A percentile compares a stretch with the other conserved stretches of the same genome.
Evolutionary conservation across 352 stramenopile species (phyloP).

Genomic region (Peronospora tabacina): DNA sequence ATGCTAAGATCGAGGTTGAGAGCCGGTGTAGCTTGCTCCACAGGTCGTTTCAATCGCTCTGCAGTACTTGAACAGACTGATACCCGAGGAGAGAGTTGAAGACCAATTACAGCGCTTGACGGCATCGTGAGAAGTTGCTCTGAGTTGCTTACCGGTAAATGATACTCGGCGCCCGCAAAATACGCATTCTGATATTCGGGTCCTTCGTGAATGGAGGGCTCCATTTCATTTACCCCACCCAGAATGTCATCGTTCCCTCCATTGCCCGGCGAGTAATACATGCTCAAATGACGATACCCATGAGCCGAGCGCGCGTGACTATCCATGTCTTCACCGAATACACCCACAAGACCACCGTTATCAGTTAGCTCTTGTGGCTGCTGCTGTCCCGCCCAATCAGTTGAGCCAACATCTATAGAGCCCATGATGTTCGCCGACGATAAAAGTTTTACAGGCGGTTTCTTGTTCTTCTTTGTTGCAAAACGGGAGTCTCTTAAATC

Average conservation of each 20-base stretch:
- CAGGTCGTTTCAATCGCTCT: constrained; percentile 37
- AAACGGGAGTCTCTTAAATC: constrained; percentile 68
- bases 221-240: constrained; percentile 29
- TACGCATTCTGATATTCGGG: constrained; percentile 72
- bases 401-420: constrained; percentile 44
- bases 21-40: constrained; percentile 35
- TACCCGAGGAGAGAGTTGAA: constrained; percentile 43
- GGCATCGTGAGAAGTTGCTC: constrained; percentile 60
- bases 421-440: constrained; percentile 42
- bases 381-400: constrained; percentile 40
- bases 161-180: constrained; percentile 57
- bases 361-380: constrained; percentile 28
- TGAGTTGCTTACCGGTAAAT: constrained; percentile 59
- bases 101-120: constrained; percentile 24
- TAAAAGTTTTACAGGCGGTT: constrained; percentile 45
- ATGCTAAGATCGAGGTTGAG: constrained; percentile 63
- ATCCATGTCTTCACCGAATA: constrained; percentile 32
- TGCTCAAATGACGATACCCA: constrained; percentile 28
- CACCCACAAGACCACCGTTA: constrained; percentile 23
- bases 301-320: constrained; percentile 16
- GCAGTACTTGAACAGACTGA: constrained; percentile 24
- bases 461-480: constrained; percentile 77
- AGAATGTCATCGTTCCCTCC: constrained; percentile 23
- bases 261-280: constrained; percentile 36
- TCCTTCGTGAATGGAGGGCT: constrained; percentile 52